Evolutionary conservation across 1,284 basidiomycete genomes (phyloP).

Genomic region (Ganoderma lingzhi): DNA sequence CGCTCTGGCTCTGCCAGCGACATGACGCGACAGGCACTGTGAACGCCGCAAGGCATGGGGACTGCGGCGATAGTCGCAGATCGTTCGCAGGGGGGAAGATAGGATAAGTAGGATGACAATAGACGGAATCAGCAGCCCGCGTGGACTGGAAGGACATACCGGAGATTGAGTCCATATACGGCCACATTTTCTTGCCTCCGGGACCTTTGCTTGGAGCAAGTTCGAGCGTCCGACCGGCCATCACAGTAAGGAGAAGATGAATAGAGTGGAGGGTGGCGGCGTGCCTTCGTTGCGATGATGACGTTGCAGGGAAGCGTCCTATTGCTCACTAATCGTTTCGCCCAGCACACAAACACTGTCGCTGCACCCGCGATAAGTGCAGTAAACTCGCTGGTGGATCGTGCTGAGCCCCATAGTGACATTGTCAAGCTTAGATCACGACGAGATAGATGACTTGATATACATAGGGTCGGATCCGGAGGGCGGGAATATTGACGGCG

Average conservation of each 20-base stretch:
- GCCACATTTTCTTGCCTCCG: neutral
- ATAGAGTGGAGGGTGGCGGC: neutral
- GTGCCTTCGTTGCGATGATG: slow-evolving; percentile 10
- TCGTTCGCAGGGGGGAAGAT: neutral
- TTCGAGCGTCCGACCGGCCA: neutral
- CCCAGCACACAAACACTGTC: slow-evolving; percentile 22
- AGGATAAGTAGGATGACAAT: neutral
- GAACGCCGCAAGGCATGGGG: neutral
- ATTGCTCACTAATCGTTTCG: slow-evolving; percentile 20
- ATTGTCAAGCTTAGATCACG: slow-evolving; percentile 2
- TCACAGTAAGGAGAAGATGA: neutral
- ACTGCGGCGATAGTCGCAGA: slow-evolving; percentile 2
- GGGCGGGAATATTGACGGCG: neutral
- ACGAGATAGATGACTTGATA: slow-evolving; percentile 2
- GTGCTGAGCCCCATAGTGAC: neutral
- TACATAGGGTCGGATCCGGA: neutral
- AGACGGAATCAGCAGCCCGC: neutral
- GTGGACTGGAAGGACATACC: neutral
- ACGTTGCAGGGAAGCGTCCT: slow-evolving; percentile 25
- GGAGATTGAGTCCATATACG: neutral
- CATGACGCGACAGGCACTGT: neutral
- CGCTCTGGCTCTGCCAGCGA: neutral
- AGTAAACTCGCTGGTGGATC: neutral
- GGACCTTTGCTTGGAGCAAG: neutral
- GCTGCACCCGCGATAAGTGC: neutral